Conservation (phyloP, 768 basidiomycete genomes). For the Podaxis carcinomalis region DNA sequence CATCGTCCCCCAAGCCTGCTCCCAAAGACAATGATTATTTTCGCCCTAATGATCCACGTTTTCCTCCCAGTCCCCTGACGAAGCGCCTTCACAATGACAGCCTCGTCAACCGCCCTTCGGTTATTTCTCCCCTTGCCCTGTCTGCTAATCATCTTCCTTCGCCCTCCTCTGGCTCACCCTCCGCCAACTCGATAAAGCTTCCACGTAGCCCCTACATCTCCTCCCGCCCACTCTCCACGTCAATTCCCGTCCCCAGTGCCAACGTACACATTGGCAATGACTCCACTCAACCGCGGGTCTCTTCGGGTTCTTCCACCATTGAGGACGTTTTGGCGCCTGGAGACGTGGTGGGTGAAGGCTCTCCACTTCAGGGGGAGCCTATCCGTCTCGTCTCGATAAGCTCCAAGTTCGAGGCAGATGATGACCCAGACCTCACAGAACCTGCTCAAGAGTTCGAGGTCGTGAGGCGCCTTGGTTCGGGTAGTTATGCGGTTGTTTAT, state of each 20-base stretch:
- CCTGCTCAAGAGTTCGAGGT: slow-evolving; percentile 77
- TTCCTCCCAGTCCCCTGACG: slow-evolving; percentile 22
- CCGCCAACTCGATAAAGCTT: slow-evolving; percentile 30
- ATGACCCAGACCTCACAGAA: slow-evolving; percentile 31
- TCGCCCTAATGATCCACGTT: slow-evolving; percentile 37
- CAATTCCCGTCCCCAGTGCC: slow-evolving; percentile 25
- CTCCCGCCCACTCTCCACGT: slow-evolving; percentile 26
- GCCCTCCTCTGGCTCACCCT: slow-evolving; percentile 31
- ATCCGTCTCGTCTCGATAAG: slow-evolving; percentile 55
- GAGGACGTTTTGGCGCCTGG: slow-evolving; percentile 69
- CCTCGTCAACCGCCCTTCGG: slow-evolving; percentile 23
- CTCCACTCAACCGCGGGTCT: slow-evolving; percentile 26
- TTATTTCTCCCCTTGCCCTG: slow-evolving; percentile 23
- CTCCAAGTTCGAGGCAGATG: slow-evolving; percentile 27
- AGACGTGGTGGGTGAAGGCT: slow-evolving; percentile 69
- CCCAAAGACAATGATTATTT: slow-evolving; percentile 32
- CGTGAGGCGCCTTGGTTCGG: slow-evolving; percentile 79
- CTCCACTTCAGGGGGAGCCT: slow-evolving; percentile 59
- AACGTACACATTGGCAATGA: slow-evolving; percentile 20
- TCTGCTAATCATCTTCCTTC: slow-evolving; percentile 31
- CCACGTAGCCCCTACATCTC: slow-evolving; percentile 38
- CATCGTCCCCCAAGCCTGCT: slow-evolving; percentile 27
- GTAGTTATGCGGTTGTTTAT: slow-evolving; percentile 93
- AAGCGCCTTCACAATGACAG: slow-evolving; percentile 38
- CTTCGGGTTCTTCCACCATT: slow-evolving; percentile 37